Evolutionary conservation across 345 rosid species (phyloP), one percentile per base, ranked within the genome.

Genomic region (Kandelia obovata): DNA sequence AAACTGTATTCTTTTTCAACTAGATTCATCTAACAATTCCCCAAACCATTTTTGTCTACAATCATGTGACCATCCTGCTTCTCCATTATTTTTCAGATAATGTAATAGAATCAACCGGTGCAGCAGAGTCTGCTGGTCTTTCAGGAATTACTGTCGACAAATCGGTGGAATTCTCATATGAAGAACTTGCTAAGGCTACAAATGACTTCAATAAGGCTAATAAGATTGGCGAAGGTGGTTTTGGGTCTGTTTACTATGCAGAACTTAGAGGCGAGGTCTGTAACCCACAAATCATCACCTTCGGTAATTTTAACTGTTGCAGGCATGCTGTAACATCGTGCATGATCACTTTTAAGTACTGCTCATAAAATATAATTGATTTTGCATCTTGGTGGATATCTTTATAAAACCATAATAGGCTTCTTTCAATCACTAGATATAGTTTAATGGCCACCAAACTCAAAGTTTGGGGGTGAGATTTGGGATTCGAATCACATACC

Each of bases 171-270:
- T 92, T 92, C 77, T 75, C 97, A 13, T 84, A 87, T 67, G 96
- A 95, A 80, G 99, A 95, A 79, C 97, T 95, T 28, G 89, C 99
- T 35, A 79, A 67, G 76, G 99, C 96, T 31, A 92, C 96, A 20
- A 89, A 88, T 70, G 82, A 83, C 83, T 95, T 95, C 78, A 95
- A 84, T 77, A 28, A 88, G 81, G 86, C 97, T 55, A 88, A 85
- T 76, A 92, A 90, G 86, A 95, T 95, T 23, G 97, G 99, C 13
- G 56, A 86, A 80, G 97, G 99, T 71, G 97, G 99, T 73, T 95
- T 91, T 62, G 99, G 99, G 25, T 82, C 87, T 70, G 94, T 92
- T 66, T 95, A 86, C 82, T 88, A 87, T 74, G 99, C 99, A 53
- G 91, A 85, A 73, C 83, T 95, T 15, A 84, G 97, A 86, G 99